phyloP scores from a whole-genome alignment of 108 stramenopile genomes.

The Cyclotella baltica region DNA sequence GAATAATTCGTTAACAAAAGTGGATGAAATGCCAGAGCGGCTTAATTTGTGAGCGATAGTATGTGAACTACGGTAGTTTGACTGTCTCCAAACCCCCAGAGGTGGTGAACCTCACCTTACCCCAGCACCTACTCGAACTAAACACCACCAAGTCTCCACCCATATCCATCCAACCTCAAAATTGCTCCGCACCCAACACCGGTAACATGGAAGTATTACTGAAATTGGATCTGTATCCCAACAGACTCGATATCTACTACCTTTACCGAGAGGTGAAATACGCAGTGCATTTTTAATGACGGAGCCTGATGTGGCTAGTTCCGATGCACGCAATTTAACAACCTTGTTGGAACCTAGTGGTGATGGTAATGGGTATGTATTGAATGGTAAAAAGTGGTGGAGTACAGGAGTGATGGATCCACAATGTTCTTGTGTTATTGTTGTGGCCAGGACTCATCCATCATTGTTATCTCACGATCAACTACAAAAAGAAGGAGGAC shows the following conservation, averaged over 20 bases:
- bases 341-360: slow-evolving; percentile 58
- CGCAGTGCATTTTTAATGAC: slow-evolving; percentile 96
- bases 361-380: slow-evolving; percentile 54
- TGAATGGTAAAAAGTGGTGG: slow-evolving; percentile 95
- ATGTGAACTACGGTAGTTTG: too few relatives aligned
- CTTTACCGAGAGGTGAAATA: slow-evolving; percentile 83
- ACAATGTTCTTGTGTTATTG: slow-evolving; percentile 85
- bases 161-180: too few relatives aligned
- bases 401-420: slow-evolving; percentile 94
- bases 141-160: too few relatives aligned
- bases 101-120: too few relatives aligned
- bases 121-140: too few relatives aligned
- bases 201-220: slow-evolving; percentile 98
- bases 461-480: slow-evolving; percentile 6
- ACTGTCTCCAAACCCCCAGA: too few relatives aligned
- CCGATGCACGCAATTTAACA: slow-evolving; percentile 93
- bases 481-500: slow-evolving; percentile 50
- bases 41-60: too few relatives aligned
- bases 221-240: slow-evolving; percentile 86
- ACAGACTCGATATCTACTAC: slow-evolving; percentile 73
- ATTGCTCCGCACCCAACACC: too few relatives aligned
- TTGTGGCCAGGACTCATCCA: slow-evolving; percentile 71
- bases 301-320: slow-evolving; percentile 91
- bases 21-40: too few relatives aligned
- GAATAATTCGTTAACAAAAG: too few relatives aligned